phyloP scores from a whole-genome alignment of 1,139 yeast species.

The Geotrichum reessii region DNA sequence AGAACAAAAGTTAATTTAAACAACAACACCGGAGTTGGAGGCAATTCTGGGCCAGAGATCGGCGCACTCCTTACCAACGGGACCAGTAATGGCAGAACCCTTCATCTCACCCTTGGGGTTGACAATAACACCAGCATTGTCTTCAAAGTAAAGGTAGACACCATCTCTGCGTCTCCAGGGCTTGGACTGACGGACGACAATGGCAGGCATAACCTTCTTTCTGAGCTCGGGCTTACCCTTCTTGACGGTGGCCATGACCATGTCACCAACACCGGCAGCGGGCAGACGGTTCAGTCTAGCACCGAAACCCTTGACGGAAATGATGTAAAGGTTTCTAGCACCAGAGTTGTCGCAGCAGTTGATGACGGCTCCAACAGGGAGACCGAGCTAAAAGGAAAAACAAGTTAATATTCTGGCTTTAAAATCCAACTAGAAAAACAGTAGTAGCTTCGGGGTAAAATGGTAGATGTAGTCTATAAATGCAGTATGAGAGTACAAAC shows the following conservation, averaged over 20 bases:
- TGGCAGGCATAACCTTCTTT: constrained; percentile 99
- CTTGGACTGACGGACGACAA: constrained; percentile 98
- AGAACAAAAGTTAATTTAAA: constrained; percentile 44
- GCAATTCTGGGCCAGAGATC: constrained; percentile 99
- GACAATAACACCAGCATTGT: constrained; percentile 99
- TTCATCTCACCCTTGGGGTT: constrained; percentile 99
- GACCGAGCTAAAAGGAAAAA: constrained; percentile 62
- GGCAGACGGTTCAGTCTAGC: constrained; percentile 99
- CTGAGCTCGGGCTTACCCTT: constrained; percentile 99
- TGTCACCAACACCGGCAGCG: constrained; percentile 99
- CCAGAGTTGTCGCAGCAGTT: constrained; percentile 99
- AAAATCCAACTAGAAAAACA: neutral
- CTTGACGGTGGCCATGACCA: constrained; percentile 99
- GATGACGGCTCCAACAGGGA: constrained; percentile 99
- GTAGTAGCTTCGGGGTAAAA: neutral
- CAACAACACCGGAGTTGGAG: constrained; percentile 99
- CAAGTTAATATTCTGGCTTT: neutral
- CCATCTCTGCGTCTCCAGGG: constrained; percentile 99
- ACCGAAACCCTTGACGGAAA: constrained; percentile 99
- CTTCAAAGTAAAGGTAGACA: constrained; percentile 99
- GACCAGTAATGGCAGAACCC: constrained; percentile 99
- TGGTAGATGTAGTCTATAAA: no score
- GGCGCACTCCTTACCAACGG: constrained; percentile 99
- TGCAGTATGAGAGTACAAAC: no score
- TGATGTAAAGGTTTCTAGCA: constrained; percentile 98